Evolutionary conservation across 148 eudicot genomes (phyloP), one percentile per base, ranked within the genome.

Genomic region (Spergularia bocconei): DNA sequence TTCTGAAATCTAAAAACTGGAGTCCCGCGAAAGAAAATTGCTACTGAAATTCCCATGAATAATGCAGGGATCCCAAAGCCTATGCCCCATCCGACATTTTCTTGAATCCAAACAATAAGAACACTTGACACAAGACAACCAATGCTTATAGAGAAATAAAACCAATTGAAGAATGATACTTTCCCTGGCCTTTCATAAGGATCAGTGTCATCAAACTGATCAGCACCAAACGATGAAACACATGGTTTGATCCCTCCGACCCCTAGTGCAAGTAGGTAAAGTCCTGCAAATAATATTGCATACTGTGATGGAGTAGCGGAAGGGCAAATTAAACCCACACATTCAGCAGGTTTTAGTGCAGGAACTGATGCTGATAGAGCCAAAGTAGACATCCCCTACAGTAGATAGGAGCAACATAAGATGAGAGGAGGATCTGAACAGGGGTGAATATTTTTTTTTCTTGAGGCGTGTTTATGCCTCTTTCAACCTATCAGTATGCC

Each of bases 161-260:
- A 29, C 36, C 36, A 29, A 67, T 20, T 79, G 80, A 73, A 82
- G 79, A 79, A 85, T 1, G 81, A 85, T 36, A 81, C 85, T 63
- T 82, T 82, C 75, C 71, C 78, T 13, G 69, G 77, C 77, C 75
- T 79, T 70, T 82, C 85, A 58, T 39, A 54, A 14, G 87, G 78
- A 68, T 82, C 83, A 4, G 83, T 85, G 33, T 82, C 85, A 52
- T 85, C 85, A 77, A 85, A 85, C 67, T 85, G 87, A 74, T 85
- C 87, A 25, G 88, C 86, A 33, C 88, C 88, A 60, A 85, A 85
- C 4, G 88, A 85, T 25, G 86, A 85, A 80, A 85, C 88, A 67
- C 88, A 82, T 5, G 88, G 88, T 61, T 85, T 85, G 61, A 82
- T 85, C 59, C 88, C 88, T 23, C 88, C 88, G n/a, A 80, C 79